Conservation (phyloP, 139 green algal genomes). For the Spirogloea muscicola region DNA sequence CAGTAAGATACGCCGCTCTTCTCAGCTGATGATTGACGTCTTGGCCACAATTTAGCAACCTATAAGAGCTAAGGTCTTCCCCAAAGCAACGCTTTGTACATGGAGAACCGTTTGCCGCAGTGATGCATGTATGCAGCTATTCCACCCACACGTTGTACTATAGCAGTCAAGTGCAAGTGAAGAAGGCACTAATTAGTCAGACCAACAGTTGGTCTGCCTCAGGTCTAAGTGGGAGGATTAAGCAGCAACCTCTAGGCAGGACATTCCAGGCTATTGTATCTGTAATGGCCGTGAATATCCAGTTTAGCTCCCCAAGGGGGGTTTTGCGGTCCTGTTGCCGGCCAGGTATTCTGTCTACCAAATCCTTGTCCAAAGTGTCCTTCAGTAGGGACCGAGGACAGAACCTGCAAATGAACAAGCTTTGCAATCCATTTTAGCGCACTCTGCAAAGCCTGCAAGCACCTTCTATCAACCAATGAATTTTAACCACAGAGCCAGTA, state of each 20-base stretch:
- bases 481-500: background rate
- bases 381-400: conserved; percentile 42
- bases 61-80: too few relatives aligned
- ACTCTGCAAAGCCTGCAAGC: background rate
- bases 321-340: conserved; percentile 92
- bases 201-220: too few relatives aligned
- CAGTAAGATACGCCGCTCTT: too few relatives aligned
- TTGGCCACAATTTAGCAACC: too few relatives aligned
- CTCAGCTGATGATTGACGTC: too few relatives aligned
- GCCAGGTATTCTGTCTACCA: conserved; percentile 74
- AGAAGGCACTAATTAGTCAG: too few relatives aligned
- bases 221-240: too few relatives aligned
- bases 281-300: conserved; percentile 99
- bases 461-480: background rate
- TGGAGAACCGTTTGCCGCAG: too few relatives aligned
- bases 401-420: conserved; percentile 42
- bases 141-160: too few relatives aligned
- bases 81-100: too few relatives aligned
- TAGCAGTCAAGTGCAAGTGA: too few relatives aligned
- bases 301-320: conserved; percentile 96
- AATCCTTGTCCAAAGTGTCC: conserved; percentile 70
- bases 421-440: background rate
- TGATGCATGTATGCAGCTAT: too few relatives aligned
- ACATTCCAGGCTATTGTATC: conserved; percentile 99
- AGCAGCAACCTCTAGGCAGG: conserved; percentile 73